These are phyloP conservation scores for Annulohypoxylon truncatum DNA, from an alignment of 2,329 filamentous ascomycete species.

Conservation along the genomic window DNA sequence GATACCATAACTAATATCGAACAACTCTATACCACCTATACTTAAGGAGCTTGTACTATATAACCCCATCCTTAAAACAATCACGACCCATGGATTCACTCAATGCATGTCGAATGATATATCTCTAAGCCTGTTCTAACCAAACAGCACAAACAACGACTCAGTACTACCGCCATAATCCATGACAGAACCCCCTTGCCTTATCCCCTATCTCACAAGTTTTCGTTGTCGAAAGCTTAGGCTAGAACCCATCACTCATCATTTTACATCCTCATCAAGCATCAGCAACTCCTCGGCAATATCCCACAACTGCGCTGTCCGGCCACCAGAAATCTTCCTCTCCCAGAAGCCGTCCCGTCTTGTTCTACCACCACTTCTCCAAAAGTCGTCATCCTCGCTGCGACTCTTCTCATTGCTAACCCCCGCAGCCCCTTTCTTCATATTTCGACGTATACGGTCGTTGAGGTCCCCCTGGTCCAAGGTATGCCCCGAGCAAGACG, in stretches of 20 bases:
- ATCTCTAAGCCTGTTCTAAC: constrained; percentile 7
- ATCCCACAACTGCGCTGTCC: constrained; percentile 35
- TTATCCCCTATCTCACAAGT: neutral
- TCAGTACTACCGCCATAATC: constrained; percentile 13
- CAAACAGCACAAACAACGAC: constrained; percentile 4
- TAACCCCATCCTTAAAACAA: neutral
- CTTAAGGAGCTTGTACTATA: neutral
- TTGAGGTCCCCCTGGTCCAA: constrained; percentile 33
- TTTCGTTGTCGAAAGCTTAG: neutral
- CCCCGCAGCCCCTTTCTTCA: constrained; percentile 5
- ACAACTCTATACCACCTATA: neutral
- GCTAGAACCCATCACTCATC: neutral
- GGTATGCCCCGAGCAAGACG: constrained; percentile 27
- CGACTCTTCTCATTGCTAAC: neutral
- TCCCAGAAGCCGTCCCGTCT: neutral
- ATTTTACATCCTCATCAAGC: constrained; percentile 14
- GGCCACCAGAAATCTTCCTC: neutral
- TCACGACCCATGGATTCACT: neutral
- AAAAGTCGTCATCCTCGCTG: constrained; percentile 3
- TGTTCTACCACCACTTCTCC: neutral
- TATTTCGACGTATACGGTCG: constrained; percentile 19
- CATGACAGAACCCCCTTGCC: constrained; percentile 2
- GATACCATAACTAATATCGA: neutral
- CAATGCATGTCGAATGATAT: constrained; percentile 6
- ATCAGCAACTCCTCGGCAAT: constrained; percentile 37